These are phyloP conservation scores for Suaeda aralocaspica DNA, from an alignment of 148 eudicot species.

Conservation along the genomic window DNA sequence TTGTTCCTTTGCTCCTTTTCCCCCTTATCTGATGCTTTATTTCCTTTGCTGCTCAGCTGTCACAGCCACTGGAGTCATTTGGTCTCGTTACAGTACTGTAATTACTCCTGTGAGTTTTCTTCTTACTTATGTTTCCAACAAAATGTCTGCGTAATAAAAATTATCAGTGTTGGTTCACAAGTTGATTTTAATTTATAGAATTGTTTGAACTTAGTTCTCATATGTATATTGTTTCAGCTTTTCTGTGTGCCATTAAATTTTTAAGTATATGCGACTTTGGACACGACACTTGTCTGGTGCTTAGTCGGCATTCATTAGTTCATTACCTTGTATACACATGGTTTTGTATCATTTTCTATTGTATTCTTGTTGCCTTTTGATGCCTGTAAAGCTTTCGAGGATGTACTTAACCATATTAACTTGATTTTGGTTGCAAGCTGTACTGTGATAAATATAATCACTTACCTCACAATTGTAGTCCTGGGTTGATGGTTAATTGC, in stretches of 20 bases:
- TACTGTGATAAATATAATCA: background rate
- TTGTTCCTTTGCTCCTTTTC: conserved; percentile 1
- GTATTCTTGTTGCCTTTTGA: background rate
- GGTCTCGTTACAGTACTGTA: conserved; percentile 93
- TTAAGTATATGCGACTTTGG: background rate
- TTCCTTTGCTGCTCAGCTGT: conserved; percentile 49
- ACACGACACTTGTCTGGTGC: background rate
- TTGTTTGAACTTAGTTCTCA: no score
- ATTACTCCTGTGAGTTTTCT: conserved; percentile 72
- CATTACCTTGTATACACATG: background rate
- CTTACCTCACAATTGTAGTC: background rate
- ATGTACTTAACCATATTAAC: background rate
- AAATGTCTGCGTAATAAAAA: background rate
- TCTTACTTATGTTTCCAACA: background rate
- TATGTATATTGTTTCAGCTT: background rate
- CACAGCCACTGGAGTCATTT: conserved; percentile 74
- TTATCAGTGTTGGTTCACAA: background rate
- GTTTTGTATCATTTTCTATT: background rate
- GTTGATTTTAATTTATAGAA: background rate
- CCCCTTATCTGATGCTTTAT: conserved; percentile 5
- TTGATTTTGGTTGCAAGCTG: background rate
- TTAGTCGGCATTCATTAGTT: no score
- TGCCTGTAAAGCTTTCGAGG: background rate
- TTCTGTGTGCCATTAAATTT: no score
- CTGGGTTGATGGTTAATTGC: background rate